These are phyloP conservation scores for Beauveria asiatica DNA, from an alignment of 2,329 filamentous ascomycete genomes.

Conservation along the genomic window DNA sequence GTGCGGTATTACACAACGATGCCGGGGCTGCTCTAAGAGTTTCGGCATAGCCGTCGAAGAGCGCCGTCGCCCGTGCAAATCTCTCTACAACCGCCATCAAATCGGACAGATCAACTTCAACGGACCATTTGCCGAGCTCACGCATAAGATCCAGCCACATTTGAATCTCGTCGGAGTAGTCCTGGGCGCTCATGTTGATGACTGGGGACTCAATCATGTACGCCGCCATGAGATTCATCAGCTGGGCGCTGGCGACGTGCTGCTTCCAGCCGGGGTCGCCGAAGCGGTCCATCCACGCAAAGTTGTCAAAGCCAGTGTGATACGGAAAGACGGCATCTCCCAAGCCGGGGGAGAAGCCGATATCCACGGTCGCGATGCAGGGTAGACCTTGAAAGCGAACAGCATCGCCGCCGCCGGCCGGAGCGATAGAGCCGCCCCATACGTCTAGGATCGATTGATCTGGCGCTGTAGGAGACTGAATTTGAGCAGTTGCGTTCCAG, in stretches of 20 bases:
- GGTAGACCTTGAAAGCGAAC: constrained; percentile 47
- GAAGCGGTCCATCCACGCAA: constrained; percentile 73
- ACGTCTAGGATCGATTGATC: constrained; percentile 32
- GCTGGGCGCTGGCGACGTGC: constrained; percentile 48
- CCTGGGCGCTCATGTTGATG: constrained; percentile 32
- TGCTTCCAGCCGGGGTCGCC: constrained; percentile 60
- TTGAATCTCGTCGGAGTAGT: constrained; percentile 31
- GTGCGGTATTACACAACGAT: background rate
- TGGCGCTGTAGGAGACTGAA: constrained; percentile 46
- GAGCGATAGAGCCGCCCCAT: constrained; percentile 35
- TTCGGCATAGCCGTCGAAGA: background rate
- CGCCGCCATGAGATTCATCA: constrained; percentile 30
- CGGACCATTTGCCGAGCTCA: constrained; percentile 18
- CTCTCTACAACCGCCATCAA: constrained; percentile 30
- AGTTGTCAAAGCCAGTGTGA: constrained; percentile 78
- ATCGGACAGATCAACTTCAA: constrained; percentile 27
- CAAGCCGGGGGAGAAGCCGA: constrained; percentile 34
- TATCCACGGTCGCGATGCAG: constrained; percentile 50
- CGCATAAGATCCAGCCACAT: constrained; percentile 25
- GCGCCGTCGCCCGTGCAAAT: constrained; percentile 19
- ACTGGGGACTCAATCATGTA: constrained; percentile 29
- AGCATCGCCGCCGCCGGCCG: constrained; percentile 48
- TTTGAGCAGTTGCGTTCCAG: constrained; percentile 50
- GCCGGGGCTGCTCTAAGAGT: background rate
- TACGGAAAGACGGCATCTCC: constrained; percentile 61